Evolutionary conservation across 2,329 filamentous ascomycete genomes (phyloP).

Genomic region (Colletotrichum graminicola): DNA sequence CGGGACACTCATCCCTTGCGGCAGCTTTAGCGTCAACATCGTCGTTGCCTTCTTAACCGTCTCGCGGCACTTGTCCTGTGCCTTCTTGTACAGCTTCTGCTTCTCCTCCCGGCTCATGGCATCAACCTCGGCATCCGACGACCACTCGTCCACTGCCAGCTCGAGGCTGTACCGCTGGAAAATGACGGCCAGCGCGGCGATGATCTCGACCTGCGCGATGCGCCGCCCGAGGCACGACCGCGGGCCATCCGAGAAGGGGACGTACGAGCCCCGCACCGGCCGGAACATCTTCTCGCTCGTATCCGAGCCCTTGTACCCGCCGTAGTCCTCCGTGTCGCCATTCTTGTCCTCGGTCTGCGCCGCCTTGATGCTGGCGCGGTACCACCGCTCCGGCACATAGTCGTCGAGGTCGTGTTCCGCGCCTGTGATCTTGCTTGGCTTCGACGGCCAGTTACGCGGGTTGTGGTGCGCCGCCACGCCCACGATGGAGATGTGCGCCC

Average conservation of each 20-base stretch:
- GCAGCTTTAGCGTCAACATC: conserved; percentile 80
- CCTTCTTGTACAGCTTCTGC: conserved; percentile 70
- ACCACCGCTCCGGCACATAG: conserved; percentile 81
- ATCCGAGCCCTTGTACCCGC: conserved; percentile 70
- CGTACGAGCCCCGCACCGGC: conserved; percentile 66
- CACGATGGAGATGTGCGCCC: conserved; percentile 67
- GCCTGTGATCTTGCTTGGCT: conserved; percentile 58
- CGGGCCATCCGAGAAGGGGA: conserved; percentile 70
- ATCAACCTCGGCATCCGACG: conserved; percentile 65
- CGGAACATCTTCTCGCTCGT: conserved; percentile 72
- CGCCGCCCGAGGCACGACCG: conserved; percentile 69
- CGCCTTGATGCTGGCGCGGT: conserved; percentile 54
- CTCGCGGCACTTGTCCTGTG: conserved; percentile 65
- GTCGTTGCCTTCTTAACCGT: conserved; percentile 68
- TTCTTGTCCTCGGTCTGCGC: conserved; percentile 45
- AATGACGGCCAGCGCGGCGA: conserved; percentile 66
- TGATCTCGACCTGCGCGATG: conserved; percentile 71
- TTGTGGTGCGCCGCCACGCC: conserved; percentile 73
- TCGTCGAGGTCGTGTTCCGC: conserved; percentile 70
- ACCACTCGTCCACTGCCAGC: conserved; percentile 74
- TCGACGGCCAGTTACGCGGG: conserved; percentile 78
- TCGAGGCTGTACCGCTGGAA: conserved; percentile 75
- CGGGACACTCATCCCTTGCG: conserved; percentile 69
- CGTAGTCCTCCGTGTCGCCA: conserved; percentile 61
- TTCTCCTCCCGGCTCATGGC: conserved; percentile 61